A percentile compares a stretch with the other conserved stretches of the same genome.
These are phyloP conservation scores for Kluyveromyces wickerhamii DNA, from an alignment of 805 yeast species.

Conservation along the genomic window DNA sequence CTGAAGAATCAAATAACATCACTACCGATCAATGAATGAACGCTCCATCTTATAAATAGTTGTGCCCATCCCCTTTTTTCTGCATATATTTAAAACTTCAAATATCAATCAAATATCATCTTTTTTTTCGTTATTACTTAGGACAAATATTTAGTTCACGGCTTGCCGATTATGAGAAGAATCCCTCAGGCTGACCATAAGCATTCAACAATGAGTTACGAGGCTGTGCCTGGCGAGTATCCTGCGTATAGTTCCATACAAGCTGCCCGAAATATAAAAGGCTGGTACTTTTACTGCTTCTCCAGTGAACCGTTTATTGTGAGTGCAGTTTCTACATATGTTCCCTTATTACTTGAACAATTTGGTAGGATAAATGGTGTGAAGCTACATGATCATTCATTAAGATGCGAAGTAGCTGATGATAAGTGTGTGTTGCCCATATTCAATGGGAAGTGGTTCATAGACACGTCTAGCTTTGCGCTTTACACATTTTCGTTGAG, in stretches of 20 bases:
- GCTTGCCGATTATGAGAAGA: too few relatives aligned
- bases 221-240: conserved; percentile 5
- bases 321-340: conserved; percentile 70
- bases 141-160: too few relatives aligned
- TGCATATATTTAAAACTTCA: too few relatives aligned
- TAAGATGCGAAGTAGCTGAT: conserved; percentile 38
- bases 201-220: conserved; percentile 7
- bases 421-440: conserved; percentile 38
- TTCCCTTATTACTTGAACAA: conserved; percentile 63
- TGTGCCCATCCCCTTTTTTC: too few relatives aligned
- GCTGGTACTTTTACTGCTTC: conserved; percentile 66
- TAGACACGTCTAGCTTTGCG: conserved; percentile 70
- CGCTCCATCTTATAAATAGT: too few relatives aligned
- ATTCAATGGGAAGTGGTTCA: conserved; percentile 39
- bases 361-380: conserved; percentile 71
- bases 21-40: not conserved
- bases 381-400: conserved; percentile 44
- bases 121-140: too few relatives aligned
- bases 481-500: conserved; percentile 63
- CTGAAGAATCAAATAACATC: not conserved
- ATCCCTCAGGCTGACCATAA: too few relatives aligned
- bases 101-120: too few relatives aligned
- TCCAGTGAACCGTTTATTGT: conserved; percentile 79
- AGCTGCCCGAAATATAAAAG: conserved; percentile 38
- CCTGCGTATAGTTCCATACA: conserved; percentile 5